phyloP scores from a whole-genome alignment of 2,329 filamentous ascomycete genomes.

The Colletotrichum destructivum region DNA sequence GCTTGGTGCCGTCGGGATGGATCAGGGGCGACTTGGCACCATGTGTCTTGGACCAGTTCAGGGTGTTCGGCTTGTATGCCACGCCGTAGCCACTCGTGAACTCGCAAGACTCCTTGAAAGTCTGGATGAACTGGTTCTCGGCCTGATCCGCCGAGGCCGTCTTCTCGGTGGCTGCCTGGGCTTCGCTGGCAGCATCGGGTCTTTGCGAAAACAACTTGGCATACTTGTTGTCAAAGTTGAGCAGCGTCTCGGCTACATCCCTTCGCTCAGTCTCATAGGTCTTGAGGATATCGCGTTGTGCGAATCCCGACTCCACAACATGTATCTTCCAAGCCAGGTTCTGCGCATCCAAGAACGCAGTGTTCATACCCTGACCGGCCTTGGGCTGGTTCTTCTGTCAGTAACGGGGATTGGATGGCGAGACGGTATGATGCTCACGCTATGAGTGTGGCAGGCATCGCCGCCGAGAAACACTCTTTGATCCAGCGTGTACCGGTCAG shows the following conservation, averaged over 20 bases:
- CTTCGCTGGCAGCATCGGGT: conserved; percentile 80
- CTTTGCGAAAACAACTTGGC: conserved; percentile 90
- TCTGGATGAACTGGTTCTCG: conserved; percentile 87
- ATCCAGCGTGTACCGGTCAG: conserved; percentile 77
- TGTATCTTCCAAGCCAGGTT: conserved; percentile 98
- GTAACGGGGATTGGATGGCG: not conserved
- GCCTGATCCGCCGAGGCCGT: conserved; percentile 54
- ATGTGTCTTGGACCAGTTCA: conserved; percentile 87
- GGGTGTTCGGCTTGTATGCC: conserved; percentile 83
- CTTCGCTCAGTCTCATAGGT: conserved; percentile 93
- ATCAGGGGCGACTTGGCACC: conserved; percentile 79
- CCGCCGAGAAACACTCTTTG: conserved; percentile 82
- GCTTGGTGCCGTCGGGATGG: conserved; percentile 74
- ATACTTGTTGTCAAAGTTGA: conserved; percentile 91
- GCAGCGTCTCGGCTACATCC: conserved; percentile 84
- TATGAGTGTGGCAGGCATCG: conserved; percentile 86
- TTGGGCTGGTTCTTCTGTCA: conserved; percentile 70
- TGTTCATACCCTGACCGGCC: conserved; percentile 86
- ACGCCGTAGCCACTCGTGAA: conserved; percentile 96
- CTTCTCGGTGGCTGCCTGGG: conserved; percentile 73
- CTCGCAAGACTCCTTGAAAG: conserved; percentile 92
- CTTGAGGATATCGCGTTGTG: conserved; percentile 79
- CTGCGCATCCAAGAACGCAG: conserved; percentile 83
- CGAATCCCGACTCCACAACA: conserved; percentile 87
- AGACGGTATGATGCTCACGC: conserved; percentile 61